A percentile compares a stretch with the other conserved stretches of the same genome.
phyloP scores from a whole-genome alignment of 495 filamentous ascomycete genomes.

The Xanthoparmelia taractica region DNA sequence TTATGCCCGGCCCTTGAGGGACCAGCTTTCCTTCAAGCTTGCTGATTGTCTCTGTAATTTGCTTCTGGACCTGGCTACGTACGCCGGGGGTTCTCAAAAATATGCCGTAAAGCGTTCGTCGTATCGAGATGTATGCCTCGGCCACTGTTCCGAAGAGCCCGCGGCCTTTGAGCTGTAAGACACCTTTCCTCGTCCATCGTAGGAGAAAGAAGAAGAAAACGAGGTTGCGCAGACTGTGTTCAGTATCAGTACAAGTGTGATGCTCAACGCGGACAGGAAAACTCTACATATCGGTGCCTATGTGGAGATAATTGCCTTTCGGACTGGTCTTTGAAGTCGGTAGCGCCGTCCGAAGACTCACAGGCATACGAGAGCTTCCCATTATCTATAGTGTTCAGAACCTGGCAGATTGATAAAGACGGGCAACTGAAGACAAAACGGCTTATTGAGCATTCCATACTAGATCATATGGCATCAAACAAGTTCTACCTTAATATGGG shows the following conservation, averaged over 20 bases:
- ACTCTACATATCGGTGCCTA: constrained; percentile 20
- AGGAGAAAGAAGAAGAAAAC: constrained; percentile 86
- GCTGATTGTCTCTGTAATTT: constrained; percentile 60
- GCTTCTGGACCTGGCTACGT: constrained; percentile 68
- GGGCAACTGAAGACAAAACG: neutral
- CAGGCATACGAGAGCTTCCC: constrained; percentile 23
- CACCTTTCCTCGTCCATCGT: constrained; percentile 71
- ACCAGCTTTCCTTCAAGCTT: constrained; percentile 80
- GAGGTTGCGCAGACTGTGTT: constrained; percentile 70
- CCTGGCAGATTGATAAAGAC: neutral
- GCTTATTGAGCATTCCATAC: too few species aligned
- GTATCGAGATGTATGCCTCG: constrained; percentile 61
- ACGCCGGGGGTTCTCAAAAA: constrained; percentile 84
- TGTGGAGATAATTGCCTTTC: constrained; percentile 18
- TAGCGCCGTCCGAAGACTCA: constrained; percentile 22
- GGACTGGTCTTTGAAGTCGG: constrained; percentile 8
- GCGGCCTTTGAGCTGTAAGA: constrained; percentile 79
- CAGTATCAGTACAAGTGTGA: neutral
- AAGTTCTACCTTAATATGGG: too few species aligned
- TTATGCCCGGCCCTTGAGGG: constrained; percentile 60
- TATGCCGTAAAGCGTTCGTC: constrained; percentile 68
- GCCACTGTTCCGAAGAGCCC: constrained; percentile 72
- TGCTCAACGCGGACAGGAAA: neutral
- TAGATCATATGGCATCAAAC: neutral
- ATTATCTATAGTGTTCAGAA: neutral